These are phyloP conservation scores for Yamadazyma spencermartinsiae DNA, from an alignment of 1,139 yeast species.

Conservation along the genomic window DNA sequence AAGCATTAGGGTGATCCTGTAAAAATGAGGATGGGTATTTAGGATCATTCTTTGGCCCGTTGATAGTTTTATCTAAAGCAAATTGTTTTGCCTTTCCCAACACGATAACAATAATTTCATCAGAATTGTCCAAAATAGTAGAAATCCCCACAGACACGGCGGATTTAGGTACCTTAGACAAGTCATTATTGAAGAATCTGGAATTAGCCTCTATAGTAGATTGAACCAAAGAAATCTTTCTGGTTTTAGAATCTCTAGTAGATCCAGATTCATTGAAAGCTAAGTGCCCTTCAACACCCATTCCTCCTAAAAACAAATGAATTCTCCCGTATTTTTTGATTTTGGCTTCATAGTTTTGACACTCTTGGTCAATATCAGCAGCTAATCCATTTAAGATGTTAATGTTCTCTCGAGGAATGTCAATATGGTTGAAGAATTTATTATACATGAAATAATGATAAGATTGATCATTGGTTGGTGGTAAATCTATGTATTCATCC, in stretches of 20 bases:
- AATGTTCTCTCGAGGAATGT: slow-evolving; percentile 55
- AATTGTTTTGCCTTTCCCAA: slow-evolving; percentile 45
- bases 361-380: slow-evolving; percentile 46
- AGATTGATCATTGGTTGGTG: slow-evolving; percentile 52
- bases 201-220: slow-evolving; percentile 59
- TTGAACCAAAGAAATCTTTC: slow-evolving; percentile 51
- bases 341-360: slow-evolving; percentile 50
- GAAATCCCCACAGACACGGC: slow-evolving; percentile 64
- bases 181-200: slow-evolving; percentile 52
- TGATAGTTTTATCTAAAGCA: slow-evolving; percentile 46
- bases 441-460: slow-evolving; percentile 63
- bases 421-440: slow-evolving; percentile 59
- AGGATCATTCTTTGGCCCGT: slow-evolving; percentile 36
- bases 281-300: slow-evolving; percentile 66
- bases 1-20: slow-evolving; percentile 46
- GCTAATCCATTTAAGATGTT: slow-evolving; percentile 58
- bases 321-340: slow-evolving; percentile 54
- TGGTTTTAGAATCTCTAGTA: slow-evolving; percentile 44
- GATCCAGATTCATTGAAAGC: slow-evolving; percentile 67
- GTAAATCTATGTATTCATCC: slow-evolving; percentile 60
- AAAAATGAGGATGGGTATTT: slow-evolving; percentile 48
- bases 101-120: slow-evolving; percentile 52
- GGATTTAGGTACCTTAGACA: slow-evolving; percentile 49
- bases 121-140: slow-evolving; percentile 58
- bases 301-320: slow-evolving; percentile 59